A percentile compares a stretch with the other conserved stretches of the same genome.
Conservation (phyloP, 768 basidiomycete genomes). For the Guyanaporus albipodus region DNA sequence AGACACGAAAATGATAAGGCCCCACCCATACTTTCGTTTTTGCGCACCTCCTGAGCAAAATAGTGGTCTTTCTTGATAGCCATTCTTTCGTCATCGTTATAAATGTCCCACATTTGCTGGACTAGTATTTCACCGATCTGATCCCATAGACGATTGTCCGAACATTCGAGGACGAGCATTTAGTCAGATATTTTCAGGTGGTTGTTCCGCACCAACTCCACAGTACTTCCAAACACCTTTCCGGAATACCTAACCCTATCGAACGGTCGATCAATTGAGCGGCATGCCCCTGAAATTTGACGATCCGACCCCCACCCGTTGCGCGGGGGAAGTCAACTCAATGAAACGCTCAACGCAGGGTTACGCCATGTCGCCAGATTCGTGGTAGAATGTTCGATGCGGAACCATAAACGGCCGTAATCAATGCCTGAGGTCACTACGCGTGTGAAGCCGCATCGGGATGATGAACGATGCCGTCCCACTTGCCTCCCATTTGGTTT, state of each 20-base stretch:
- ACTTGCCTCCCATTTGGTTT: slow-evolving; percentile 1
- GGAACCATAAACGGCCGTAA: background rate
- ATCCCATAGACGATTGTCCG: background rate
- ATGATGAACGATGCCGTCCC: background rate
- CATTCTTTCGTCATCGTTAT: background rate
- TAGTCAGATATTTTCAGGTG: too few species aligned
- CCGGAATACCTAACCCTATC: too few species aligned
- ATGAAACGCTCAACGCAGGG: background rate
- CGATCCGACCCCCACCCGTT: slow-evolving; percentile 5
- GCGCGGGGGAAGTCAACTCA: background rate
- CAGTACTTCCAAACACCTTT: background rate
- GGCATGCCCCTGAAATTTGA: slow-evolving; percentile 5
- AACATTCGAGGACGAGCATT: too few species aligned
- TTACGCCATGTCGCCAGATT: background rate
- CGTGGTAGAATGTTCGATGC: slow-evolving; percentile 2
- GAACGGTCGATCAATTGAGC: too few species aligned
- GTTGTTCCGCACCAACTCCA: too few species aligned
- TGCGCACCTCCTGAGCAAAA: too few species aligned
- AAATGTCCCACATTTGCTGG: background rate
- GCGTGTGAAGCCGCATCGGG: slow-evolving; percentile 1
- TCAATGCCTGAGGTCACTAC: background rate
- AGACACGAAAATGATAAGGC: slow-evolving; percentile 12
- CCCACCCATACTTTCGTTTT: background rate
- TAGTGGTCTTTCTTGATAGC: too few species aligned
- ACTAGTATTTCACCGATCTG: background rate